Evolutionary conservation across 202 grass and related monocot species (phyloP), one percentile per base, ranked within the genome.

Genomic region (Miscanthus sacchariflorus): DNA sequence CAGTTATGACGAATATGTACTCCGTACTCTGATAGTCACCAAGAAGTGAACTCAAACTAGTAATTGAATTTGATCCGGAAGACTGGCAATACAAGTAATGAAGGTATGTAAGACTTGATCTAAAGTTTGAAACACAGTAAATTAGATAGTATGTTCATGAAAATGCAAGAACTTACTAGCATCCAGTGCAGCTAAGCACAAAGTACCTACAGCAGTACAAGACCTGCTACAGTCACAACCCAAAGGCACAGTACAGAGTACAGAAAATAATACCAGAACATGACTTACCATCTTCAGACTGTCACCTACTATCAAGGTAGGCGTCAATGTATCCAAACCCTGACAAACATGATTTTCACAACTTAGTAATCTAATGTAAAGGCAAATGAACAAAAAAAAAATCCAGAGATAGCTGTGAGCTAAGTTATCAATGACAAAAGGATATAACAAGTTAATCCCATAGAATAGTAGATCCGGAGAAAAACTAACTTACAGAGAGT

Each of bases 271-370:
- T 38, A 72, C 25, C 6, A 21, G 49, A 83, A 63, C 19, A 65
- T 64, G 76, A 71, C 87, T 89, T 38, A 96, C 91, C 84, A 99
- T 89, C 52, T 96, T 95, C 72, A 92, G 61, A 49, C 28, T 40
- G 83, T 95, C 79, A 83, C 92, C 92, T 19, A 96, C 58, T 79
- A 59, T 44, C 86, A 96, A 86, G 36, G 85, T 89, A 11, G 94
- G 94, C 84, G 87, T 92, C 68, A 78, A 44, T 69, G 94, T 95
- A 84, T 99, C 89, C 88, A 99, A 88, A 80, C 93, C 97, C 94
- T 99, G 77, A 89, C 78, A 91, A 43, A 82, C 13, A 83, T 71
- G 50, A 70, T 87, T 67, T 19, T 56, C 40, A 69, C 3, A 76
- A 83, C 74, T 85, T 52, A 66, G 56, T 63, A 81, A 43, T 30